Conservation (phyloP, 139 green algal genomes). For the Klebsormidium nitens region DNA sequence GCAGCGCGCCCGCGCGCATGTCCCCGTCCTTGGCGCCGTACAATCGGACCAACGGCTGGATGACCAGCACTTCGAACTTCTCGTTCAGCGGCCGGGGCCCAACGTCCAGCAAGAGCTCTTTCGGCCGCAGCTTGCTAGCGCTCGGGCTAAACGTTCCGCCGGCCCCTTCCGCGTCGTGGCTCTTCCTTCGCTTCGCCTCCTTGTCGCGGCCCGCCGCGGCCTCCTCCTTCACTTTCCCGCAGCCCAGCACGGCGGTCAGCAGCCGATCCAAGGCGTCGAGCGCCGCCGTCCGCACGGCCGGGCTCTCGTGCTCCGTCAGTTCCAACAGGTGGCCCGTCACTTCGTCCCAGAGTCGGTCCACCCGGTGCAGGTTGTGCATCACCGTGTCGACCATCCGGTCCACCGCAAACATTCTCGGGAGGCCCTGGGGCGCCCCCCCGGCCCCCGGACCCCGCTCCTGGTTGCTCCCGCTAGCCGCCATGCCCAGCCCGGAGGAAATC, state of each 20-base stretch:
- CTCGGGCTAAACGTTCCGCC: not conserved
- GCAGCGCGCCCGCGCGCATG: constrained; percentile 17
- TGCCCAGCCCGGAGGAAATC: constrained; percentile 21
- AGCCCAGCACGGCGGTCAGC: constrained; percentile 19
- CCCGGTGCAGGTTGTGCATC: constrained; percentile 29
- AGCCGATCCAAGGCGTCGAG: constrained; percentile 32
- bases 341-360: constrained; percentile 31
- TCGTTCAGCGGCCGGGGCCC: not conserved
- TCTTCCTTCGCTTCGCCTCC: not conserved
- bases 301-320: constrained; percentile 24
- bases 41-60: constrained; percentile 5
- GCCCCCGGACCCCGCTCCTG: not conserved
- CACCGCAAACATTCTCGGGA: constrained; percentile 32
- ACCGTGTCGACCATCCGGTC: constrained; percentile 35
- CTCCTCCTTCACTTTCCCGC: constrained; percentile 11
- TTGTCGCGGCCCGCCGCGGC: not conserved
- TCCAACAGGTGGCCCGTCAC: constrained; percentile 31
- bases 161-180: not conserved
- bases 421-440: not conserved
- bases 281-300: constrained; percentile 19
- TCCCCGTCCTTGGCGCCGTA: constrained; percentile 16
- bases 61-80: not conserved
- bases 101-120: not conserved
- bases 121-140: not conserved
- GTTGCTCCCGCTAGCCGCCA: constrained; percentile 16